These are phyloP conservation scores for Cercospora canescens DNA, from an alignment of 2,329 filamentous ascomycete species.

Conservation along the genomic window DNA sequence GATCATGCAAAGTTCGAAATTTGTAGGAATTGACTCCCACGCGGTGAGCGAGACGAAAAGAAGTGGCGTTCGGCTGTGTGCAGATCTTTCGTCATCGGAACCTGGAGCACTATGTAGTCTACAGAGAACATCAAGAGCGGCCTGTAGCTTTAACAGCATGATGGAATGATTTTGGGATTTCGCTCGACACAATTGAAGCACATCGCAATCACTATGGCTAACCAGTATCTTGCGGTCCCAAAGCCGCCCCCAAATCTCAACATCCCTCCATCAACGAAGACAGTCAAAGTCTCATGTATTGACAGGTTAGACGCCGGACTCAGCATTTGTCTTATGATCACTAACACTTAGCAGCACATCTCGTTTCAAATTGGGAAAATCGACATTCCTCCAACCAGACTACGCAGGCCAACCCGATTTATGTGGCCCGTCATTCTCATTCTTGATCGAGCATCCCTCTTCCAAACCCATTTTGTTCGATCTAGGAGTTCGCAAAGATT, in stretches of 20 bases:
- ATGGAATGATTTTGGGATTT: neutral
- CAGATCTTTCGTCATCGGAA: neutral
- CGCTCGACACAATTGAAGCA: neutral
- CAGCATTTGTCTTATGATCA: neutral
- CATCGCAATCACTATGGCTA: slow-evolving; percentile 15
- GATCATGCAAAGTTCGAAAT: too few relatives aligned
- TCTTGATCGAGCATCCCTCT: slow-evolving; percentile 50
- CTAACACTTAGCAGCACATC: slow-evolving; percentile 30
- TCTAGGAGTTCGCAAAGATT: slow-evolving; percentile 50
- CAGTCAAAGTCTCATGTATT: slow-evolving; percentile 39
- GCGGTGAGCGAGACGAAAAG: neutral
- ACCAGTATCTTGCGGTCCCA: slow-evolving; percentile 22
- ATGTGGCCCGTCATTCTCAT: slow-evolving; percentile 45
- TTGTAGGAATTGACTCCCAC: too few relatives aligned
- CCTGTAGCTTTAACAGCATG: neutral
- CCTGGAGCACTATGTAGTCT: neutral
- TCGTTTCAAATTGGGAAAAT: slow-evolving; percentile 34
- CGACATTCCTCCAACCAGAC: slow-evolving; percentile 39
- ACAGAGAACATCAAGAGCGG: neutral
- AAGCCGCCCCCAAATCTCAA: slow-evolving; percentile 36
- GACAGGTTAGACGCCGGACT: slow-evolving; percentile 32
- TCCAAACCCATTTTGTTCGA: slow-evolving; percentile 49
- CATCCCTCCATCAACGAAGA: slow-evolving; percentile 33
- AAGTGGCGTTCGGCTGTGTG: neutral
- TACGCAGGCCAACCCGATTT: slow-evolving; percentile 42